Conservation (phyloP, 139 green algal species). For the Chlamydomonas eustigma region DNA sequence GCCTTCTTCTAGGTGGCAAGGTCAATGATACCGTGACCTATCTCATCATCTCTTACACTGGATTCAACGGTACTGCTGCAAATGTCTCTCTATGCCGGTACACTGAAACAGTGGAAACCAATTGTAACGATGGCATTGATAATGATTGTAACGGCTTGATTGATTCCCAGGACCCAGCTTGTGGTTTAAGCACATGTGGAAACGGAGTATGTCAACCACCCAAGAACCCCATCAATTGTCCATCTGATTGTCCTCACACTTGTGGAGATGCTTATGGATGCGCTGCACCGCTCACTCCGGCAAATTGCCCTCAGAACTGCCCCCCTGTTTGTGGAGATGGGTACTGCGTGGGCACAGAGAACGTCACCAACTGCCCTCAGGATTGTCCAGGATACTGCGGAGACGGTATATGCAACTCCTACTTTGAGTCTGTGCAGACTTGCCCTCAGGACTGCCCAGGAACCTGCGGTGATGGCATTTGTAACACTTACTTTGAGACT, state of each 20-base stretch:
- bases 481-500: background rate
- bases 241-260: too few relatives aligned
- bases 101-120: background rate
- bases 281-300: too few relatives aligned
- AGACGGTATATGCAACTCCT: background rate
- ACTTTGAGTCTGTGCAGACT: background rate
- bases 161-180: too few relatives aligned
- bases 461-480: background rate
- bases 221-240: too few relatives aligned
- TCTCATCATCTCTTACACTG: slow-evolving; percentile 8
- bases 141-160: slow-evolving; percentile 26
- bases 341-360: background rate
- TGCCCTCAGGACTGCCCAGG: background rate
- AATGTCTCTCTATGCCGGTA: slow-evolving; percentile 13
- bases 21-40: background rate
- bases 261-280: too few relatives aligned
- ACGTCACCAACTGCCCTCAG: background rate
- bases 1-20: background rate
- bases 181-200: too few relatives aligned
- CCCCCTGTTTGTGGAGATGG: background rate
- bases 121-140: slow-evolving; percentile 17
- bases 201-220: too few relatives aligned
- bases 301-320: too few relatives aligned
- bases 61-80: background rate
- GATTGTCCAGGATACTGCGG: background rate